phyloP scores from a whole-genome alignment of 1,284 basidiomycete genomes.

The Microbotryomycetes sp. region DNA sequence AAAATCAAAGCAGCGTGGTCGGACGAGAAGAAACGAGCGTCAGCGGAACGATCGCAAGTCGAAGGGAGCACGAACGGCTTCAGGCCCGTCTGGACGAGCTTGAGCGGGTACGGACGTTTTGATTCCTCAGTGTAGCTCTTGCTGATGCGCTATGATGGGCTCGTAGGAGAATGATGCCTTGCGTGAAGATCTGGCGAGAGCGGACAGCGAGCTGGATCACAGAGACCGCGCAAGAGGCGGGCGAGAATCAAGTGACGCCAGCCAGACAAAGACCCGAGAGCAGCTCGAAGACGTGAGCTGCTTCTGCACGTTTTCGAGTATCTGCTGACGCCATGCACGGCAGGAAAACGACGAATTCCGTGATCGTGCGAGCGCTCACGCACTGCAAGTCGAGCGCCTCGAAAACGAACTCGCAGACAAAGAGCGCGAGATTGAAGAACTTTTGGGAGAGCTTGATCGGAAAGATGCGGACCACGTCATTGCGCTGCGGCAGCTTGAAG shows the following conservation, averaged over 20 bases:
- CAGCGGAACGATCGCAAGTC: slow-evolving; percentile 38
- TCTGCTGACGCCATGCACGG: neutral
- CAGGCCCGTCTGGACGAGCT: slow-evolving; percentile 40
- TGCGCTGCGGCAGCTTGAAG: slow-evolving; percentile 56
- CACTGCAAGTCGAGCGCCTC: slow-evolving; percentile 67
- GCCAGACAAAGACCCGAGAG: slow-evolving; percentile 21
- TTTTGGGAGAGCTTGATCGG: slow-evolving; percentile 62
- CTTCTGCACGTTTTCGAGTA: neutral
- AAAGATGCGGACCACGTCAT: slow-evolving; percentile 58
- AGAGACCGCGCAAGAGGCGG: slow-evolving; percentile 1
- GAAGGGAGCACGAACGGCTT: slow-evolving; percentile 11
- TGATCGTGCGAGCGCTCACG: slow-evolving; percentile 65
- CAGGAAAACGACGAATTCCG: slow-evolving; percentile 57
- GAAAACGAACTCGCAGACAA: slow-evolving; percentile 70
- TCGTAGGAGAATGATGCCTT: slow-evolving; percentile 38
- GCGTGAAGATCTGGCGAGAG: slow-evolving; percentile 32
- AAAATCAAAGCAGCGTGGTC: slow-evolving; percentile 44
- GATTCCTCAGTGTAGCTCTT: neutral
- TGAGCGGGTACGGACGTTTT: slow-evolving; percentile 50
- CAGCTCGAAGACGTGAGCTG: slow-evolving; percentile 39
- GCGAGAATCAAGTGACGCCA: slow-evolving; percentile 3
- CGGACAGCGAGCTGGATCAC: slow-evolving; percentile 41
- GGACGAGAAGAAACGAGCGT: slow-evolving; percentile 55
- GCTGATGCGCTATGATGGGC: slow-evolving; percentile 28
- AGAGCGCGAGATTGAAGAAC: slow-evolving; percentile 70